A percentile compares a stretch with the other conserved stretches of the same genome.
These are phyloP conservation scores for Beauveria sp. DNA, from an alignment of 2,329 filamentous ascomycete genomes.

Conservation along the genomic window DNA sequence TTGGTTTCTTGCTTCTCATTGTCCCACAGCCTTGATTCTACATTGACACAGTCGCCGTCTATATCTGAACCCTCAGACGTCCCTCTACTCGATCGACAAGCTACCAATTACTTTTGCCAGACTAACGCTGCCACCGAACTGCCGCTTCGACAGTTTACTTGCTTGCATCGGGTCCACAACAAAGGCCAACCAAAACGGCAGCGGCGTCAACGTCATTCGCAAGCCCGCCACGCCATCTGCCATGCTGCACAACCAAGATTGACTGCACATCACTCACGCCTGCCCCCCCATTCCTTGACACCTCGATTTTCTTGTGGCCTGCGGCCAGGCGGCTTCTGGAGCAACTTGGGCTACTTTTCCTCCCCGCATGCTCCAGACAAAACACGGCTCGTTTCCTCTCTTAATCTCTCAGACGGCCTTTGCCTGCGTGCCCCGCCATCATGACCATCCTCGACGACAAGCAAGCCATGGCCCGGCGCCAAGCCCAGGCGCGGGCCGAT, in stretches of 20 bases:
- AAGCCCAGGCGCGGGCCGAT: constrained; percentile 2
- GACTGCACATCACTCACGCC: background rate
- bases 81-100: background rate
- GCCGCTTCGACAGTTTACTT: background rate
- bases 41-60: background rate
- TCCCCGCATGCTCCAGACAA: background rate
- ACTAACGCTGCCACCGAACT: background rate
- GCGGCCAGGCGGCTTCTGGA: background rate
- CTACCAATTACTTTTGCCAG: background rate
- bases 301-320: background rate
- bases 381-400: background rate
- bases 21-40: background rate
- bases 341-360: background rate
- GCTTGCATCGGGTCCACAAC: background rate
- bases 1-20: background rate
- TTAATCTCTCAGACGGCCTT: background rate
- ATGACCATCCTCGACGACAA: constrained; percentile 24
- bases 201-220: background rate
- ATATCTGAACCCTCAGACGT: background rate
- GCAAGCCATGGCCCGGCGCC: constrained; percentile 16
- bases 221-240: background rate
- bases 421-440: constrained; percentile 3
- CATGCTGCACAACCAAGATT: background rate
- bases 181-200: background rate
- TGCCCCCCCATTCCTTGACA: background rate